phyloP scores from a whole-genome alignment of 805 yeast genomes.

The Wickerhamomyces alni region DNA sequence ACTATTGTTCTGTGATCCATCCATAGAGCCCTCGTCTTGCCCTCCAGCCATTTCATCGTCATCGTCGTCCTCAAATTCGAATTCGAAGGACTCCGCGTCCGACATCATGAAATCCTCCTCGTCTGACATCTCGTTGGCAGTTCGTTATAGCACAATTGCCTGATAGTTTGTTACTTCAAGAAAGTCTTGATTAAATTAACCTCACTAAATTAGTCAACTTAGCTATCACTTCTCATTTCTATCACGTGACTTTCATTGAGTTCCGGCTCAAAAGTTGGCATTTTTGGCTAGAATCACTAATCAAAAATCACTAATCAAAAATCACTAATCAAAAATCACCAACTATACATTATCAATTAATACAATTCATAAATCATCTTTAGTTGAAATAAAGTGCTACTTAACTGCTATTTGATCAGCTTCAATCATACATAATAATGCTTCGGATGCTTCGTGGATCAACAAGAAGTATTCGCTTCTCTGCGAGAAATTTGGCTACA shows the following conservation, averaged over 20 bases:
- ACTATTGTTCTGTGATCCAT: constrained; percentile 22
- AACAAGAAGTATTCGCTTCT: neutral
- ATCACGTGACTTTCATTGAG: neutral
- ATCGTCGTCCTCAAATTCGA: constrained; percentile 21
- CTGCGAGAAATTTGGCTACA: constrained; percentile 1
- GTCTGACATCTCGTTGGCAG: constrained; percentile 20
- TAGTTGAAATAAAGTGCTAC: no score
- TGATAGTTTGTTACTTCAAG: neutral
- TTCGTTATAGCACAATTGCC: no score
- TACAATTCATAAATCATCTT: no score
- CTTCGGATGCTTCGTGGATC: neutral
- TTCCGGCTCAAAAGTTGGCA: no score
- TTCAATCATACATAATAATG: no score
- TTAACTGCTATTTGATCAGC: no score
- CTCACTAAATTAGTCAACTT: no score
- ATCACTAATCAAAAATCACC: no score
- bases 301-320: no score
- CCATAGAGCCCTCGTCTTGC: neutral
- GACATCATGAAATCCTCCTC: constrained; percentile 25
- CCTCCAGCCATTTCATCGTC: constrained; percentile 11
- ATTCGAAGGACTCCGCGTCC: constrained; percentile 24
- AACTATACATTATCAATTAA: no score
- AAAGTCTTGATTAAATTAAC: no score
- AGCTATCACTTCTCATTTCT: neutral
- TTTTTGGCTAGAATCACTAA: no score